phyloP scores from a whole-genome alignment of 2,329 filamentous ascomycete genomes.

The Aspergillus sp. region DNA sequence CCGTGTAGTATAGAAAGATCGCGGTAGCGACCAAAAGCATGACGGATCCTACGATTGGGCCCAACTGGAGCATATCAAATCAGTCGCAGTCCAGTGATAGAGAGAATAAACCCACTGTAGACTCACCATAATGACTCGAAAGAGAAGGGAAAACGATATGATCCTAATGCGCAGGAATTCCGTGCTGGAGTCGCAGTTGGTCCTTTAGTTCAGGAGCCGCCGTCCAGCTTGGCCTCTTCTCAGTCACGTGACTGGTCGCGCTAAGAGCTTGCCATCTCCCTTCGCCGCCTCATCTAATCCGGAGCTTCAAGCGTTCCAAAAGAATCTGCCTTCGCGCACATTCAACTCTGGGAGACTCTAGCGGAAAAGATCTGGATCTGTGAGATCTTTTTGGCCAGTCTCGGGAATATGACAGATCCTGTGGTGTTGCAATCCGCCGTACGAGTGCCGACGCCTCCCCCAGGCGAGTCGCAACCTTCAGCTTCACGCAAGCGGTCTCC shows the following conservation, averaged over 20 bases:
- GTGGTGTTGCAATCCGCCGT: slow-evolving; percentile 50
- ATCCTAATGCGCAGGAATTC: neutral
- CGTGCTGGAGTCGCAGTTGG: neutral
- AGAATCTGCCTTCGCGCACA: neutral
- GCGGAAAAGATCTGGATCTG: slow-evolving; percentile 5
- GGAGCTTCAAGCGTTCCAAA: slow-evolving; percentile 1
- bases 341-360: neutral
- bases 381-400: slow-evolving; percentile 1
- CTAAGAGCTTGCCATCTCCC: slow-evolving; percentile 14
- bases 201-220: neutral
- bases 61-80: slow-evolving; percentile 58
- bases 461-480: slow-evolving; percentile 40
- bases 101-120: neutral
- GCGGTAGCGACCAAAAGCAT: slow-evolving; percentile 68
- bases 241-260: slow-evolving; percentile 11
- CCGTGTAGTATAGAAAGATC: slow-evolving; percentile 85
- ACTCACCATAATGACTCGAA: neutral
- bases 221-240: slow-evolving; percentile 14
- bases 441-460: slow-evolving; percentile 52
- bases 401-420: slow-evolving; percentile 36
- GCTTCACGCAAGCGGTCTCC: slow-evolving; percentile 53
- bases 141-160: neutral
- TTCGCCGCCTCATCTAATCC: slow-evolving; percentile 15
- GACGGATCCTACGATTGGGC: slow-evolving; percentile 71
- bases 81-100: slow-evolving; percentile 1